These are phyloP conservation scores for Penicillium sp. DNA, from an alignment of 2,329 filamentous ascomycete genomes.

Conservation along the genomic window DNA sequence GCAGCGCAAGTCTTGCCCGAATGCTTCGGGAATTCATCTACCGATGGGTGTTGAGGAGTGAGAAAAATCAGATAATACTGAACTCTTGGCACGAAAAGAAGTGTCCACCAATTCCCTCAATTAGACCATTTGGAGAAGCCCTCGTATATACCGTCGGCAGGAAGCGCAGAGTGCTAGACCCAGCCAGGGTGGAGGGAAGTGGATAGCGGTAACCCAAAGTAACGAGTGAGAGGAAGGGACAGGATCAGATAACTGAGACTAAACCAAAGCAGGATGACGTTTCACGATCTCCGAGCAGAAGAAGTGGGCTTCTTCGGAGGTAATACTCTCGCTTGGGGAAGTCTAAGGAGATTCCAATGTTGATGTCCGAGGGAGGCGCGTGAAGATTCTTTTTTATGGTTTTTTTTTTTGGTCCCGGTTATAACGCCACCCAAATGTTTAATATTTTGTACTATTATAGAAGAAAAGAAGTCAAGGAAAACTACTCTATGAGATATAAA, in stretches of 20 bases:
- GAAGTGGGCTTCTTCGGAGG: slow-evolving; percentile 17
- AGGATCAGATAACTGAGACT: slow-evolving; percentile 29
- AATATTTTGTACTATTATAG: background rate
- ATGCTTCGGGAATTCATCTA: background rate
- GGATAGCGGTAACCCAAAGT: slow-evolving; percentile 18
- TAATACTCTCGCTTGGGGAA: slow-evolving; percentile 1
- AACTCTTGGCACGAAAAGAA: slow-evolving; percentile 1
- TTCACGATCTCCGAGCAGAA: slow-evolving; percentile 13
- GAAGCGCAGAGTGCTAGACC: slow-evolving; percentile 15
- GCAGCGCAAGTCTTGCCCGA: background rate
- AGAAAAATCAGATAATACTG: slow-evolving; percentile 8
- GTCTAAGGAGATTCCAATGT: background rate
- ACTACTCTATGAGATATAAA: background rate
- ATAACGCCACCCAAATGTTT: background rate
- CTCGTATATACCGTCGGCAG: slow-evolving; percentile 13
- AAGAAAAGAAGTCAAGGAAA: background rate
- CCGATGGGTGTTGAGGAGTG: background rate
- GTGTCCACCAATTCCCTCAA: slow-evolving; percentile 5
- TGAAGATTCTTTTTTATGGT: background rate
- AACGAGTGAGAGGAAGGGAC: slow-evolving; percentile 23
- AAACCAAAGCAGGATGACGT: slow-evolving; percentile 22
- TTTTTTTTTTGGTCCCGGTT: background rate
- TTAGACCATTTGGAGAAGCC: slow-evolving; percentile 2
- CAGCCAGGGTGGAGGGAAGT: slow-evolving; percentile 24
- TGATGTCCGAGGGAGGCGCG: background rate